Percentiles rank a stretch among this genome's conserved stretches.
Conservation (phyloP, 1,139 yeast genomes). For the Taiozyma sp. region DNA sequence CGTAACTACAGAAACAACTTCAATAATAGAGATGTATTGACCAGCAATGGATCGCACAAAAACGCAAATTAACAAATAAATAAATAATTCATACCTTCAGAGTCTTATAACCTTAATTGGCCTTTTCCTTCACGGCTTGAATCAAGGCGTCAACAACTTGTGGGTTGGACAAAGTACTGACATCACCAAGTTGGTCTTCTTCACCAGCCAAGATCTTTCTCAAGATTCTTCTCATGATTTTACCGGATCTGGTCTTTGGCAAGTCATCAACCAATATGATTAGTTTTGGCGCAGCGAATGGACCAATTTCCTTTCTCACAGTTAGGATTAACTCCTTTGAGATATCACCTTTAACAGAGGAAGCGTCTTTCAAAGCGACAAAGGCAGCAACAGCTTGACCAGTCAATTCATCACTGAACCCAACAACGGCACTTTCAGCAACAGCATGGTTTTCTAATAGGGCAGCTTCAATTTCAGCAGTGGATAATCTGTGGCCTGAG, state of each 20-base stretch:
- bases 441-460: constrained; percentile 65
- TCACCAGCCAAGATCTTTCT: constrained; percentile 77
- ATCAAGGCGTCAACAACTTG: constrained; percentile 63
- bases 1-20: neutral
- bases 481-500: constrained; percentile 74
- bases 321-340: constrained; percentile 69
- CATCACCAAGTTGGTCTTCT: constrained; percentile 75
- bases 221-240: constrained; percentile 79
- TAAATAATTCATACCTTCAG: neutral
- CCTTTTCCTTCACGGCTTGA: constrained; percentile 43
- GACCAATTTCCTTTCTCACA: constrained; percentile 78
- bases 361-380: constrained; percentile 54
- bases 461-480: constrained; percentile 82
- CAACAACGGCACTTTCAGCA: constrained; percentile 78
- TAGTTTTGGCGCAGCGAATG: constrained; percentile 78
- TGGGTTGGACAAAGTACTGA: constrained; percentile 74
- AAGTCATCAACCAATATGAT: constrained; percentile 70
- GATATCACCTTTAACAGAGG: constrained; percentile 32
- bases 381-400: constrained; percentile 85
- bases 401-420: constrained; percentile 75
- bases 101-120: neutral
- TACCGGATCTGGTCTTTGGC: constrained; percentile 83
- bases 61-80: neutral
- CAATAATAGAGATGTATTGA: neutral
- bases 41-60: neutral